Conservation (phyloP, 176 grass and related monocot species). For the Hordeum vulgare region DNA sequence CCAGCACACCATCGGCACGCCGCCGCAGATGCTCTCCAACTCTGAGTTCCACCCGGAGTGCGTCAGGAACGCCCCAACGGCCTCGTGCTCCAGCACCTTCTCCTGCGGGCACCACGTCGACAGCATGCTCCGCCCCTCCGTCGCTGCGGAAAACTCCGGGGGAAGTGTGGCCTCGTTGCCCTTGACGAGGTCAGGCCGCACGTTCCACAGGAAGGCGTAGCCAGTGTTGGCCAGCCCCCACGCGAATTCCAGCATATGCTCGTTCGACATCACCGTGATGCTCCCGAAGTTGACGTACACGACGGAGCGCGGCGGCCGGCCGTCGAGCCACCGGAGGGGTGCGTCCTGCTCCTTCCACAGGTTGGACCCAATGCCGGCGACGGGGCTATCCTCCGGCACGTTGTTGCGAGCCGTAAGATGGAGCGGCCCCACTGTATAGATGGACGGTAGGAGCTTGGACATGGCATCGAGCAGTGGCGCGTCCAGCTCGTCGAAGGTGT, state of each 20-base stretch:
- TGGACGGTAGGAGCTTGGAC: not conserved
- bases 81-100: conserved; percentile 34
- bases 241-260: conserved; percentile 45
- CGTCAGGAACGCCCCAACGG: conserved; percentile 68
- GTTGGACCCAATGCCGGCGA: conserved; percentile 2
- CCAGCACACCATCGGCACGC: conserved; percentile 48
- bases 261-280: conserved; percentile 38
- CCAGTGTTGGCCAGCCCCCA: conserved; percentile 45
- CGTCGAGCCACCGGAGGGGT: conserved; percentile 32
- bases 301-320: conserved; percentile 26
- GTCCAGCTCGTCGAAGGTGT: conserved; percentile 53
- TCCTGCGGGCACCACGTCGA: conserved; percentile 47
- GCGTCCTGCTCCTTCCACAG: conserved; percentile 35
- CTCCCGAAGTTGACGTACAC: conserved; percentile 86
- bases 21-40: conserved; percentile 46
- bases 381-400: conserved; percentile 7
- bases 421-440: conserved; percentile 35
- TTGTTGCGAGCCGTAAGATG: conserved; percentile 11
- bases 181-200: conserved; percentile 41
- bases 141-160: not conserved
- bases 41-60: conserved; percentile 90
- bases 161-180: conserved; percentile 11
- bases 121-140: conserved; percentile 13
- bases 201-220: conserved; percentile 46
- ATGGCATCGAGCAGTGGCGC: not conserved